Conservation (phyloP, 2,329 filamentous ascomycete genomes). For the Ceratocystis harringtonii region DNA sequence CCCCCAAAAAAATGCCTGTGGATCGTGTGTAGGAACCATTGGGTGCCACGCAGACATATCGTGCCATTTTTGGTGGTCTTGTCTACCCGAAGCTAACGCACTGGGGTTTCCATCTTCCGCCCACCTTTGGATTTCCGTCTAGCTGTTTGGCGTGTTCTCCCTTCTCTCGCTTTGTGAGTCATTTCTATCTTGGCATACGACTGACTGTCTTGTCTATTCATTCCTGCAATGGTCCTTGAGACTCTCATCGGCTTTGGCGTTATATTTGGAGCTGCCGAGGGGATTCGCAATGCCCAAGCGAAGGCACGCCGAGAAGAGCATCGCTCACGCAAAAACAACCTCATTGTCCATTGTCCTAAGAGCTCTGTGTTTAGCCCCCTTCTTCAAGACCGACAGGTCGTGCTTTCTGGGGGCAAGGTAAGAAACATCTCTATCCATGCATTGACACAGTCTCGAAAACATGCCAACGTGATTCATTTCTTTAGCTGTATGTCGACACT, state of each 20-base stretch:
- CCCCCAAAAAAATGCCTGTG: neutral
- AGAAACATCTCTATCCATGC: neutral
- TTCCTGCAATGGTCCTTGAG: constrained; percentile 21
- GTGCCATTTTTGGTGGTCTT: neutral
- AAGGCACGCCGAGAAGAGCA: constrained; percentile 33
- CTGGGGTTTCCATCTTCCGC: neutral
- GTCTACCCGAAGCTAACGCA: neutral
- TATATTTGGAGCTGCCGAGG: constrained; percentile 33
- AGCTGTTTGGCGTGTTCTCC: neutral
- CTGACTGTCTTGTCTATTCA: neutral
- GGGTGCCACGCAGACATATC: neutral
- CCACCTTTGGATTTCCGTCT: neutral
- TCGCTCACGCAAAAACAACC: constrained; percentile 33
- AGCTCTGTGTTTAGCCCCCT: constrained; percentile 30
- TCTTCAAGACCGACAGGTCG: constrained; percentile 32
- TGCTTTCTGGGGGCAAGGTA: constrained; percentile 32
- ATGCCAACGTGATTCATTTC: neutral
- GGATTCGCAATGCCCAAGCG: constrained; percentile 33
- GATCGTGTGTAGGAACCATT: neutral
- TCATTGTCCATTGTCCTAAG: constrained; percentile 33
- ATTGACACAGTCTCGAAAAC: neutral
- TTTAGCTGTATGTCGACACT: constrained; percentile 30
- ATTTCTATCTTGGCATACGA: neutral
- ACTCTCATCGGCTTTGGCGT: constrained; percentile 30
- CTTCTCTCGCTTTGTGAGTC: neutral